A percentile compares a stretch with the other conserved stretches of the same genome.
Evolutionary conservation across 1,284 basidiomycete species (phyloP).

Genomic region (Cutaneotrichosporon mucoides): DNA sequence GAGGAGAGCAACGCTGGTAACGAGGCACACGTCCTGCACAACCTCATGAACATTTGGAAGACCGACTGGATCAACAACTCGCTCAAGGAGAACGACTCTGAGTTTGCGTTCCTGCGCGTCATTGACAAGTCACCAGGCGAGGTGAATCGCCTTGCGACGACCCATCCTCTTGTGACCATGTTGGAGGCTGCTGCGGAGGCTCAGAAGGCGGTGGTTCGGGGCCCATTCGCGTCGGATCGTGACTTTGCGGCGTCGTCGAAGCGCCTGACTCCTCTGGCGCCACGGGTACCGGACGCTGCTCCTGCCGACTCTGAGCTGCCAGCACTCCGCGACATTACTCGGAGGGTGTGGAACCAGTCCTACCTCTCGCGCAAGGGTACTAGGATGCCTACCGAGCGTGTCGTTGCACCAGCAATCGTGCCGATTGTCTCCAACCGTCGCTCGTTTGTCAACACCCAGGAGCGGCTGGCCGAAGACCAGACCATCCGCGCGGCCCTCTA

Average conservation of each 20-base stretch:
- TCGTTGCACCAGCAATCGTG: slow-evolving; percentile 76
- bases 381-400: slow-evolving; percentile 76
- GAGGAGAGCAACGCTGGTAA: slow-evolving; percentile 58
- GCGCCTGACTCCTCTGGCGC: slow-evolving; percentile 41
- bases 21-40: slow-evolving; percentile 62
- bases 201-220: slow-evolving; percentile 42
- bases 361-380: slow-evolving; percentile 73
- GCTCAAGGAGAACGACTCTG: slow-evolving; percentile 56
- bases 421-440: slow-evolving; percentile 67
- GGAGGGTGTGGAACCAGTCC: slow-evolving; percentile 64
- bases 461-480: slow-evolving; percentile 54
- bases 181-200: slow-evolving; percentile 18
- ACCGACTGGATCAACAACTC: slow-evolving; percentile 73
- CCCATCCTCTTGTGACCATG: slow-evolving; percentile 32
- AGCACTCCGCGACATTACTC: slow-evolving; percentile 56
- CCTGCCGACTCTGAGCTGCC: slow-evolving; percentile 14
- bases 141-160: slow-evolving; percentile 55
- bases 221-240: slow-evolving; percentile 48
- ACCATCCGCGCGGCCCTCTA: slow-evolving; percentile 73
- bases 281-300: slow-evolving; percentile 41
- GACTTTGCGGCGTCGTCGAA: slow-evolving; percentile 55
- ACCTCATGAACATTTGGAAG: slow-evolving; percentile 88
- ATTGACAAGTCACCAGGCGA: slow-evolving; percentile 62
- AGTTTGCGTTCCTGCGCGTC: slow-evolving; percentile 74
- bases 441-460: slow-evolving; percentile 70